Evolutionary conservation across 2,329 filamentous ascomycete genomes (phyloP).

Genomic region (Fusarium abutilonis): DNA sequence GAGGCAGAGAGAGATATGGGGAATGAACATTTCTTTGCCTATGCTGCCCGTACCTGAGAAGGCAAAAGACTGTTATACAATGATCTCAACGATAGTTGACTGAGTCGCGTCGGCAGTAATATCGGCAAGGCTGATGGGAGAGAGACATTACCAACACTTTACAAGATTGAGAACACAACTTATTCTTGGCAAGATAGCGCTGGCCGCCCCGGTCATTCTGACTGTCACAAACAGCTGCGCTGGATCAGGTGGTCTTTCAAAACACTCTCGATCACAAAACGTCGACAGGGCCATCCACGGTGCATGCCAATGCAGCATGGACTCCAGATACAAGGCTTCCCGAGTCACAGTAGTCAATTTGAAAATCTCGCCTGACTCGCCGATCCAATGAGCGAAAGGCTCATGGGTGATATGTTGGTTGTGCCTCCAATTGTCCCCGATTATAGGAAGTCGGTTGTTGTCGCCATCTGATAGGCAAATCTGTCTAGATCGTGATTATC

Average conservation of each 20-base stretch:
- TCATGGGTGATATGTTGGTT: constrained; percentile 8
- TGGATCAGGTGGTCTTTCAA: background rate
- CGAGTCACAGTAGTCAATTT: background rate
- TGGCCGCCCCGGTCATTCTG: background rate
- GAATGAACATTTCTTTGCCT: background rate
- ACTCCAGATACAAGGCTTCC: background rate
- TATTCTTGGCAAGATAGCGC: background rate
- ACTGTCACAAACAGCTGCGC: constrained; percentile 1
- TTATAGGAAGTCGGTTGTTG: constrained; percentile 27
- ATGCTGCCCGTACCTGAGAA: constrained; percentile 9
- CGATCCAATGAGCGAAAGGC: background rate
- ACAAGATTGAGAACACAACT: background rate
- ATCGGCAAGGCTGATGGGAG: constrained; percentile 4
- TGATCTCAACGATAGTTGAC: background rate
- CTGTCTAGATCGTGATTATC: constrained; percentile 39
- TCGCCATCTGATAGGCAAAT: constrained; percentile 33
- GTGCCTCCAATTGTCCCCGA: constrained; percentile 12
- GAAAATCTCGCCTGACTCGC: background rate
- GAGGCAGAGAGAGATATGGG: background rate
- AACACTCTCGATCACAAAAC: background rate
- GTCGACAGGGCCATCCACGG: background rate
- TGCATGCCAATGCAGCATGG: constrained; percentile 1
- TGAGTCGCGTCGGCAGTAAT: background rate
- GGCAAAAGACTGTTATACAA: constrained; percentile 1
- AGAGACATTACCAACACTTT: background rate